Base-by-base conservation (phyloP, 257 asterid species). In the Asclepias syriaca region DNA sequence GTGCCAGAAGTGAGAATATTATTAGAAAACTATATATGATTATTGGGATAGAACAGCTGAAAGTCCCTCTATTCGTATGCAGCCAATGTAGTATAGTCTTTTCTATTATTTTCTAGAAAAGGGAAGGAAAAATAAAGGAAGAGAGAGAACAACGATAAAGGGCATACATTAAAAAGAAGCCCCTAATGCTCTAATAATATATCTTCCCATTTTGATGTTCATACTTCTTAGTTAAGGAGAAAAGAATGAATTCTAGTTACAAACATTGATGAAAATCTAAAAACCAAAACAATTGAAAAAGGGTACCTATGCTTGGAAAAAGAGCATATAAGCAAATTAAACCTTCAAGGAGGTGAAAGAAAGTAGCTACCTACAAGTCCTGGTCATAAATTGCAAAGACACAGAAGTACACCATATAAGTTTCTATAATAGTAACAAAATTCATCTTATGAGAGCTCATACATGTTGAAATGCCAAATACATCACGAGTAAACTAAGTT, bases 391-490 rank as follows among this genome's bases (percentile, higher is more conserved):
- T 53, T 53, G 24, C 58, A 16, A 53, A 24, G 58, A 53, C 19
- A 53, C 68, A 16, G 48, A 14, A 67, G 55, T 21, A 14, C 10
- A 43, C 58, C 37, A 16, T 29, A 45, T 14, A 43, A 43, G 19
- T 59, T 59, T 24, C 22, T 18, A 16, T 39, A n/a, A 15, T 69
- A 46, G 73, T 8, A 7, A 71, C 15, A 59, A 59, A 27, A 61
- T 60, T 22, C 46, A 12, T 24, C 39, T 58, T 24, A 11, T 12
- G 40, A 21, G 27, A 32, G 43, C 53, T 56, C 53, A 37, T 37
- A 55, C 39, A 39, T 39, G 37, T 40, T 19, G 19, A 72, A 8
- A 73, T 21, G 65, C 37, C 65, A 63, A 55, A 45, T 65, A 72
- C 29, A 40, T 12, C n/a, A 63, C 5, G 21, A 50, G 40, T 1